Evolutionary conservation across 129 eudicot genomes (phyloP), one percentile per base, ranked within the genome.

Genomic region (Ambrosia trifida): DNA sequence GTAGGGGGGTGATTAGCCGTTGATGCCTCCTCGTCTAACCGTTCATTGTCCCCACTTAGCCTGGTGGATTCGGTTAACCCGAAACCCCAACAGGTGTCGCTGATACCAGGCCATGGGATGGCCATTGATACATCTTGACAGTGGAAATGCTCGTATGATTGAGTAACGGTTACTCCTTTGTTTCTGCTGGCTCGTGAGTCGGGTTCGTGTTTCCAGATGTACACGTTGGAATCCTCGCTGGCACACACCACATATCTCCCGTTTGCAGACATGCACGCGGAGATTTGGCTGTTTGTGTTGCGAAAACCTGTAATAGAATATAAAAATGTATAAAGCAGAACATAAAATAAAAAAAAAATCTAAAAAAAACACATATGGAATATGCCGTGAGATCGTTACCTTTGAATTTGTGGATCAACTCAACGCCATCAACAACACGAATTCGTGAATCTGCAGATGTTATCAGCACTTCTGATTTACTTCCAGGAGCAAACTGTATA

Each of bases 391-490:
- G 33, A 59, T 11, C 13, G 33, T 68, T 73, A 92, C 98, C 99
- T 90, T 94, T 94, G 74, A 94, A 94, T 80, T 94, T 94, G 80
- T 87, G 99, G 62, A 94, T 76, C 72, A 94, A 82, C 61, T 94
- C 97, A 58, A 68, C 82, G 66, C 88, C 97, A 80, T 94, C 96
- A 65, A 94, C 84, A 76, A 94, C 97, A 43, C 99, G 99, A 66
- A 94, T 65, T 63, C 99, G 85, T 60, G 97, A 94, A 81, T 94
- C 99, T 14, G 97, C 99, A 32, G 99, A 94, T 45, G 99, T 94
- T 68, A 94, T 78, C 44, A 94, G 91, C 78, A 94, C 99, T 77
- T 94, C 96, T 44, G 97, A 76, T 52, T 86, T 51, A 75, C 97
- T 94, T 32, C 97, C 99, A 68, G 99, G 96, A 44, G 90, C 88